These are phyloP conservation scores for Blastomyces emzantsi DNA, from an alignment of 2,329 filamentous ascomycete genomes.

Conservation along the genomic window DNA sequence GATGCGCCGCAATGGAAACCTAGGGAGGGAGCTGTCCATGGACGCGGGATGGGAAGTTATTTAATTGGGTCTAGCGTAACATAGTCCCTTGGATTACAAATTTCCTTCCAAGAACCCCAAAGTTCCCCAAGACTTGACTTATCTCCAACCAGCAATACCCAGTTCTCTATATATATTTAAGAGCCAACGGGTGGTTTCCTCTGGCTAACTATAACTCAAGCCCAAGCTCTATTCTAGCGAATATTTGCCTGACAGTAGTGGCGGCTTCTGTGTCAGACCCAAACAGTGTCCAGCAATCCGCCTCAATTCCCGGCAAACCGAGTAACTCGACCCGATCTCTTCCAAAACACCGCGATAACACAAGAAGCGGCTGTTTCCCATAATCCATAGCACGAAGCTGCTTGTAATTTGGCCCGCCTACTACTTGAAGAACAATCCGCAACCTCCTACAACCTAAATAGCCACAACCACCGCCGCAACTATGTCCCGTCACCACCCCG, in stretches of 20 bases:
- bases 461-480: not conserved
- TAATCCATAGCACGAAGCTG: not conserved
- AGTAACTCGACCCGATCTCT: not conserved
- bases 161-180: not conserved
- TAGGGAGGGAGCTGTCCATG: no score
- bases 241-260: not conserved
- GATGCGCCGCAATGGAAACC: not conserved
- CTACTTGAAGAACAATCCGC: not conserved
- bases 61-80: conserved; percentile 1
- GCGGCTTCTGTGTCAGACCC: not conserved
- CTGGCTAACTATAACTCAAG: no score
- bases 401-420: not conserved
- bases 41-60: no score
- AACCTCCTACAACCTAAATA: not conserved
- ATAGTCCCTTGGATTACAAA: not conserved
- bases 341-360: not conserved
- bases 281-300: not conserved
- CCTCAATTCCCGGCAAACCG: not conserved
- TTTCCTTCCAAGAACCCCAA: not conserved
- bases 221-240: not conserved
- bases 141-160: not conserved
- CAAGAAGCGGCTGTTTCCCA: not conserved
- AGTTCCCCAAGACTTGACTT: not conserved
- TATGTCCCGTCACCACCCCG: conserved; percentile 94
- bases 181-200: not conserved